phyloP scores from a whole-genome alignment of 1,284 basidiomycete species.

The Leccinum griseonigrum region DNA sequence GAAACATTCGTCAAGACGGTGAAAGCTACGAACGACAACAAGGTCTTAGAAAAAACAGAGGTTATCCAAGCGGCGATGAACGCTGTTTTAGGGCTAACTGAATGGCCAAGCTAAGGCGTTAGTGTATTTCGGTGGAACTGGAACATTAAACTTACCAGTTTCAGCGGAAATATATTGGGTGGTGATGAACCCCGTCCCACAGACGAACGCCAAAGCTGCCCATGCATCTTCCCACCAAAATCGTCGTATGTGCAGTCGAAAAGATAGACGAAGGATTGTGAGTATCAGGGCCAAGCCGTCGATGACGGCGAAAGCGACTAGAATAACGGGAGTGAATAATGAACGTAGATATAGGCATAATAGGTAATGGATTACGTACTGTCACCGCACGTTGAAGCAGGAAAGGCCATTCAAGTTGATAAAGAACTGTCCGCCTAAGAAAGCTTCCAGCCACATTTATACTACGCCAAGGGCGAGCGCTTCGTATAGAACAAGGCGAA shows the following conservation, averaged over 20 bases:
- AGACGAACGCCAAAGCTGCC: not conserved
- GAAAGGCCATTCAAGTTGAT: not conserved
- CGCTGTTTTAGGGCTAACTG: not conserved
- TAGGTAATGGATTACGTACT: not conserved
- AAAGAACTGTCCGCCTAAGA: not conserved
- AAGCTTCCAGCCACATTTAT: not conserved
- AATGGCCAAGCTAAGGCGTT: not conserved
- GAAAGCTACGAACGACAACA: not conserved
- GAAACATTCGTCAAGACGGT: not conserved
- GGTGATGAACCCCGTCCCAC: not conserved
- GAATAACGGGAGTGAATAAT: not conserved
- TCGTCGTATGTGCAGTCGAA: not conserved
- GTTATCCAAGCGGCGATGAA: not conserved
- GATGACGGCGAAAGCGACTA: not conserved
- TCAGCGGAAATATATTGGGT: not conserved
- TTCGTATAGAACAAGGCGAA: no score
- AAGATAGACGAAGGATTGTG: not conserved
- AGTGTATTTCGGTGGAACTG: not conserved
- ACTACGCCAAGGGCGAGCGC: no score
- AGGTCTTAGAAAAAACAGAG: not conserved
- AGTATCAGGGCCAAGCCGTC: not conserved
- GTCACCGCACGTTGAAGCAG: not conserved
- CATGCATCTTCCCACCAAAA: constrained; percentile 1
- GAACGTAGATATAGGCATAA: not conserved
- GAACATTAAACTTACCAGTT: not conserved